These are phyloP conservation scores for Glarea lozoyensis DNA, from an alignment of 495 filamentous ascomycete genomes.

Conservation along the genomic window DNA sequence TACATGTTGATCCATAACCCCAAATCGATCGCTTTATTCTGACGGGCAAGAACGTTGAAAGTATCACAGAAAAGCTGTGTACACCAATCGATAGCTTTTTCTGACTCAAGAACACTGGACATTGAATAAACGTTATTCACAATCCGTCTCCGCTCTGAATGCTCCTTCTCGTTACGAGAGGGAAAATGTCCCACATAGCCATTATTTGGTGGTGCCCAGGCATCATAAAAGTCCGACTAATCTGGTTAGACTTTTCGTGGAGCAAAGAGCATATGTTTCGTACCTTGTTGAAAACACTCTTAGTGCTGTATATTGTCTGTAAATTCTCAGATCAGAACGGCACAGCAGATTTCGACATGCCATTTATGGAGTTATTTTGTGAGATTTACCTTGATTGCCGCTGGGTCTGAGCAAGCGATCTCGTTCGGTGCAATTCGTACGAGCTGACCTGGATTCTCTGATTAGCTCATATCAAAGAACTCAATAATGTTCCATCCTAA, in stretches of 20 bases:
- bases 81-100: neutral
- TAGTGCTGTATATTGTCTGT: neutral
- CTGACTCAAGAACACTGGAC: neutral
- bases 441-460: neutral
- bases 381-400: neutral
- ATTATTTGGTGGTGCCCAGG: neutral
- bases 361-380: neutral
- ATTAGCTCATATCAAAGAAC: neutral
- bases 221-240: neutral
- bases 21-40: neutral
- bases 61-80: neutral
- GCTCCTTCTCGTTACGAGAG: neutral
- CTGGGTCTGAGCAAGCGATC: neutral
- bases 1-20: neutral
- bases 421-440: neutral
- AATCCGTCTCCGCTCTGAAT: neutral
- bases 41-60: neutral
- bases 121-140: neutral
- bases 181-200: neutral
- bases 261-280: neutral
- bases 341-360: neutral
- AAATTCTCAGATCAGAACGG: neutral
- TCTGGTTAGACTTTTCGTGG: neutral
- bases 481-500: neutral
- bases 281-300: neutral